phyloP scores from a whole-genome alignment of 345 rosid genomes.

The Corchorus capsularis region DNA sequence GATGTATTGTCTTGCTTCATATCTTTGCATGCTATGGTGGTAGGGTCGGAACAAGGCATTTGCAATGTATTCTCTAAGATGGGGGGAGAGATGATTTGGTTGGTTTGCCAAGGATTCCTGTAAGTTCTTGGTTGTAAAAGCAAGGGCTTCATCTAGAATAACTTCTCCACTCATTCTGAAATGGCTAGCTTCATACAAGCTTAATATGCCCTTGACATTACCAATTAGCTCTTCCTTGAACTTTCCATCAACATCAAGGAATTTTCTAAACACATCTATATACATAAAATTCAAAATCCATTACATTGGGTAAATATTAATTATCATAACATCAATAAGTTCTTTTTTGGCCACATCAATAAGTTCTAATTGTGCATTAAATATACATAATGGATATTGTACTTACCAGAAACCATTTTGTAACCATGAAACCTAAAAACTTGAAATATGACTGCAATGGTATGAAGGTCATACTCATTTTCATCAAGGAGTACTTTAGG shows the following conservation, averaged over 20 bases:
- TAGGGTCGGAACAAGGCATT: neutral
- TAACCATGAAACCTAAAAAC: constrained; percentile 16
- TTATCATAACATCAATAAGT: too few relatives aligned
- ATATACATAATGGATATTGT: too few relatives aligned
- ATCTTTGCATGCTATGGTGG: neutral
- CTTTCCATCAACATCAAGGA: neutral
- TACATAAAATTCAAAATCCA: too few relatives aligned
- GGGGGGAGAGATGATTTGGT: neutral
- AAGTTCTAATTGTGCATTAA: too few relatives aligned
- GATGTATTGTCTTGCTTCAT: constrained; percentile 15
- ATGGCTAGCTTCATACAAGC: constrained; percentile 25
- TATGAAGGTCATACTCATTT: neutral
- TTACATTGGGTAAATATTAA: too few relatives aligned
- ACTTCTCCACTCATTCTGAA: constrained; percentile 17
- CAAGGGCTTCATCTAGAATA: constrained; percentile 21
- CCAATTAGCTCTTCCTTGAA: constrained; percentile 11
- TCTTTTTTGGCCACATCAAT: too few relatives aligned
- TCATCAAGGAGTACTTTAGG: neutral
- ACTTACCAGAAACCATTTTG: neutral
- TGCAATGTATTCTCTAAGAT: neutral
- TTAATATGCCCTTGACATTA: constrained; percentile 17
- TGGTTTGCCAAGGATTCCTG: neutral
- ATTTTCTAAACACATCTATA: neutral
- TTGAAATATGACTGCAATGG: constrained; percentile 7
- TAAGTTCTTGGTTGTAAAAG: constrained; percentile 15